phyloP scores from a whole-genome alignment of 2,329 filamentous ascomycete species.

The Fusarium sarcochroum region DNA sequence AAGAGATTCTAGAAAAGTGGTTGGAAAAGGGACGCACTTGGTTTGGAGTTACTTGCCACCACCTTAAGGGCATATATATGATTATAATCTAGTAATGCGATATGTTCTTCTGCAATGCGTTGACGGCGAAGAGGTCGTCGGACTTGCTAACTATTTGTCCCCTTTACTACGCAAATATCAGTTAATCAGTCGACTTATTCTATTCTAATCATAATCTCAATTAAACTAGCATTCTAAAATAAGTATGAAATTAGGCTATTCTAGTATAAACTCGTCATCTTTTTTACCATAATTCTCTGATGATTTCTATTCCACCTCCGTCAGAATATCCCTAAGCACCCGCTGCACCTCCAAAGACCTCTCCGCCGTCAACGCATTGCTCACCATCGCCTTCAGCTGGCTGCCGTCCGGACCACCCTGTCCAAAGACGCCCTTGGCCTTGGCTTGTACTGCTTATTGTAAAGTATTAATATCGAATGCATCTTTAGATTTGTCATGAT shows the following conservation, averaged over 20 bases:
- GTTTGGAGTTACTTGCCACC: constrained; percentile 35
- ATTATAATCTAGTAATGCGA: constrained; percentile 49
- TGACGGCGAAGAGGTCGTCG: no score
- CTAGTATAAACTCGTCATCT: neutral
- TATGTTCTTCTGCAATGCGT: constrained; percentile 40
- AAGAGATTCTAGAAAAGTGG: constrained; percentile 31
- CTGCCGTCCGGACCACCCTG: constrained; percentile 42
- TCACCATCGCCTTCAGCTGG: constrained; percentile 53
- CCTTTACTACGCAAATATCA: no score
- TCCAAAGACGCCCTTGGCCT: constrained; percentile 60
- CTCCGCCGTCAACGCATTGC: constrained; percentile 56
- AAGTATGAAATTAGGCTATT: no score
- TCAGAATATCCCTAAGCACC: constrained; percentile 56
- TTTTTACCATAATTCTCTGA: neutral
- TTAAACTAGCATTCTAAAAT: no score
- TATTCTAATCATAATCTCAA: no score
- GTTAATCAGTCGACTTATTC: no score
- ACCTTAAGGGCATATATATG: constrained; percentile 42
- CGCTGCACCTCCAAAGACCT: constrained; percentile 63
- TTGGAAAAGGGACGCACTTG: constrained; percentile 35
- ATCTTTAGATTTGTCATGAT: neutral
- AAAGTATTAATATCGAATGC: neutral
- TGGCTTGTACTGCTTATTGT: neutral
- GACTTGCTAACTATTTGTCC: no score
- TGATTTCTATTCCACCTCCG: constrained; percentile 46